Percentiles rank a stretch among this genome's conserved stretches.
These are phyloP conservation scores for Colletotrichum ledebouriae DNA, from an alignment of 2,329 filamentous ascomycete genomes.

Conservation along the genomic window DNA sequence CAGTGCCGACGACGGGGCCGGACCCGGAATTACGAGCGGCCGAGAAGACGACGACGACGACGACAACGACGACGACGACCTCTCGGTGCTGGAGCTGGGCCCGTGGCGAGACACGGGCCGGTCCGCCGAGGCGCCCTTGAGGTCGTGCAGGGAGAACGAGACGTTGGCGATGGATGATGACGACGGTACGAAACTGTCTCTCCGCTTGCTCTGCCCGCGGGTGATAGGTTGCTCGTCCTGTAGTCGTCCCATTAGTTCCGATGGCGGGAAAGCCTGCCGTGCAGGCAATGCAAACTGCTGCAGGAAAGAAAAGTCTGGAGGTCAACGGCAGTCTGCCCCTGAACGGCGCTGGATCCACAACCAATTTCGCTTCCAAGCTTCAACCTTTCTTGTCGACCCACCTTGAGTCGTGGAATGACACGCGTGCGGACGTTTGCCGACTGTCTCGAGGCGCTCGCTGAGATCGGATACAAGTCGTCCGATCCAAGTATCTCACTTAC, in stretches of 20 bases:
- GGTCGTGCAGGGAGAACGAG: slow-evolving; percentile 7
- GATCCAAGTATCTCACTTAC: no score
- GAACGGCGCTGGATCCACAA: slow-evolving; percentile 6
- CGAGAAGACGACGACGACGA: background rate
- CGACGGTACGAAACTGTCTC: slow-evolving; percentile 10
- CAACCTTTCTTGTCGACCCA: background rate
- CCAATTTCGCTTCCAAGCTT: slow-evolving; percentile 11
- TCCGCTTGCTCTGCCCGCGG: slow-evolving; percentile 9
- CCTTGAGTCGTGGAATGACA: no score
- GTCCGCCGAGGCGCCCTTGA: slow-evolving; percentile 7
- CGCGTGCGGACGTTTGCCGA: no score
- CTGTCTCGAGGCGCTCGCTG: no score
- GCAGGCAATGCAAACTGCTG: background rate
- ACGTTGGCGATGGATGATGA: background rate
- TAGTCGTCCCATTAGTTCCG: slow-evolving; percentile 9
- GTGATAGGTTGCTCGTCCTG: slow-evolving; percentile 7
- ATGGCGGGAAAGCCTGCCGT: slow-evolving; percentile 12
- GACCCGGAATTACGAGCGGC: slow-evolving; percentile 9
- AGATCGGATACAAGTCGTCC: no score
- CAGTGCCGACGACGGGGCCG: background rate
- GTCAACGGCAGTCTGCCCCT: slow-evolving; percentile 10
- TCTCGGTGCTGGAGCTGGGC: background rate
- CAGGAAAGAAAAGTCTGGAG: slow-evolving; percentile 9
- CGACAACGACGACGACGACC: no score
- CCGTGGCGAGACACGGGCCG: slow-evolving; percentile 16